Conservation (phyloP, 768 basidiomycete genomes). For the Pisolithus albus region DNA sequence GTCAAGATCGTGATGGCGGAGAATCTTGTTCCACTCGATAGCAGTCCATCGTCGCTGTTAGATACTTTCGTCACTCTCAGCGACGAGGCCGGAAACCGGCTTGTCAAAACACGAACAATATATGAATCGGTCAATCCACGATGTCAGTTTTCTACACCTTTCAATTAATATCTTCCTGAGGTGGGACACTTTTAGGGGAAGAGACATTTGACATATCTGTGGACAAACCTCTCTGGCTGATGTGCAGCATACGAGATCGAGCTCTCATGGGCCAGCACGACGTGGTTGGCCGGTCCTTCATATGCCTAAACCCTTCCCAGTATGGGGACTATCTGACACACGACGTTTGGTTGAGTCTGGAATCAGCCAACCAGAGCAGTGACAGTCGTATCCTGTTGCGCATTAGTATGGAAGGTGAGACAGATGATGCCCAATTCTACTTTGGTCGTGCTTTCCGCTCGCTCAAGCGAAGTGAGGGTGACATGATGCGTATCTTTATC, state of each 20-base stretch:
- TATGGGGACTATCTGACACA: conserved; percentile 87
- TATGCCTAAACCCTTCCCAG: conserved; percentile 84
- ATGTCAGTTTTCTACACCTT: conserved; percentile 48
- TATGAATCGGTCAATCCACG: conserved; percentile 88
- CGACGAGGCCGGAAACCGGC: conserved; percentile 81
- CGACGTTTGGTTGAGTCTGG: conserved; percentile 88
- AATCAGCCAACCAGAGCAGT: conserved; percentile 39
- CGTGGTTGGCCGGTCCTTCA: conserved; percentile 82
- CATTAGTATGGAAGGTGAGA: conserved; percentile 98
- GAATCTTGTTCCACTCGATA: conserved; percentile 70
- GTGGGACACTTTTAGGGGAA: conserved; percentile 60
- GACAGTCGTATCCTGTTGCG: conserved; percentile 80
- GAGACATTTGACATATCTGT: conserved; percentile 95
- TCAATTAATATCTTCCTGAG: conserved; percentile 1
- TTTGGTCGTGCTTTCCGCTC: conserved; percentile 94
- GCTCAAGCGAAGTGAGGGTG: conserved; percentile 85
- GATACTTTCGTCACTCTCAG: conserved; percentile 94
- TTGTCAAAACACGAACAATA: conserved; percentile 93
- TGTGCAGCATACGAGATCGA: conserved; percentile 90
- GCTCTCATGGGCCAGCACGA: conserved; percentile 90
- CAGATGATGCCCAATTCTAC: conserved; percentile 95
- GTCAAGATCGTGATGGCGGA: conserved; percentile 93
- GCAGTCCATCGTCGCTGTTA: conserved; percentile 67
- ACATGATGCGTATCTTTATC: conserved; percentile 94
- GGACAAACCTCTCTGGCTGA: conserved; percentile 91